Percentiles rank a stretch among this genome's conserved stretches.
Evolutionary conservation across 345 rosid species (phyloP).

Genomic region (Brassica rapa): DNA sequence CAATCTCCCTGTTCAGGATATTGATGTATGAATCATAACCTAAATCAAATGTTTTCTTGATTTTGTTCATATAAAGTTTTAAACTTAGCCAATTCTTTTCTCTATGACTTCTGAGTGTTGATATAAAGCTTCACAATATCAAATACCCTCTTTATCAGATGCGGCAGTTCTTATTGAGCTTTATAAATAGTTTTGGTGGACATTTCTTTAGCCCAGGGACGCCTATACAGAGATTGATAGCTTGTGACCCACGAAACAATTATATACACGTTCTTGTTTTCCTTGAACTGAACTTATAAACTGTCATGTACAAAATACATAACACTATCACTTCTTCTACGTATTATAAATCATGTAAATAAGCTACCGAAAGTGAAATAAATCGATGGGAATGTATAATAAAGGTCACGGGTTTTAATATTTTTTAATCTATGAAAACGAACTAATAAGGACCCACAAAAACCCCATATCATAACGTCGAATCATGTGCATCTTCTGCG

Average conservation of each 20-base stretch:
- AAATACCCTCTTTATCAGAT: not conserved
- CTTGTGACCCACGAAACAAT: slow-evolving; percentile 29
- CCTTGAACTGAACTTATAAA: not conserved
- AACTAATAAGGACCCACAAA: slow-evolving; percentile 18
- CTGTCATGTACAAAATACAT: not conserved
- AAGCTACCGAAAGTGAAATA: slow-evolving; percentile 15
- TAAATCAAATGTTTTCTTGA: not conserved
- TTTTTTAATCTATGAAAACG: slow-evolving; percentile 5
- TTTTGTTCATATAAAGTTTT: not conserved
- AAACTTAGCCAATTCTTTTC: not conserved
- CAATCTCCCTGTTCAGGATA: slow-evolving; percentile 59
- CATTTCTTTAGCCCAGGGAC: not conserved
- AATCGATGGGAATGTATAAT: slow-evolving; percentile 4
- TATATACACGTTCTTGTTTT: not conserved
- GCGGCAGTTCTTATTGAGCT: not conserved
- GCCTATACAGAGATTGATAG: not conserved
- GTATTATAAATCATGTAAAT: not conserved
- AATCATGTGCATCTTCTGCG: slow-evolving; percentile 41
- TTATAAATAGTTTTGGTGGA: not conserved
- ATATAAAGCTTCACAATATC: not conserved
- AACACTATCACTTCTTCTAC: slow-evolving; percentile 2
- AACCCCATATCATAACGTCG: slow-evolving; percentile 25
- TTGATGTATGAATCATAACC: slow-evolving; percentile 28
- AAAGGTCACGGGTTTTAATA: slow-evolving; percentile 36
- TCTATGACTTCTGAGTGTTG: not conserved